Evolutionary conservation across 2,329 filamentous ascomycete genomes (phyloP).

Genomic region (Fusarium robinianum): DNA sequence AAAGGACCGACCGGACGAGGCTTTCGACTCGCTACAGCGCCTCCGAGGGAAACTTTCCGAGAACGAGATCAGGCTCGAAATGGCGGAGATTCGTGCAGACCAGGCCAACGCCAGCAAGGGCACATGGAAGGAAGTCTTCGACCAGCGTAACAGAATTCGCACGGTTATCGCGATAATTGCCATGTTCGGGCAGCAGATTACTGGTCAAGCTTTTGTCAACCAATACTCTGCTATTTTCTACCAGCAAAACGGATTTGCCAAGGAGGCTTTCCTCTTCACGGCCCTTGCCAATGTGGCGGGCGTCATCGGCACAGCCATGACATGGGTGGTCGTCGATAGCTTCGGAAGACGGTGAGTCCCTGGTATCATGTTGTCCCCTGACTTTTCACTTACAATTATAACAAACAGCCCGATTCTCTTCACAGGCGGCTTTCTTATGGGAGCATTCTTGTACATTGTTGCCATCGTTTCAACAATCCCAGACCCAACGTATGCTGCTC

Average conservation of each 20-base stretch:
- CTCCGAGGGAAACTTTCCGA: conserved; percentile 39
- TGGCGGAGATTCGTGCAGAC: conserved; percentile 20
- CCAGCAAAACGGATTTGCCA: conserved; percentile 34
- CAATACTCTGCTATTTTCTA: conserved; percentile 41
- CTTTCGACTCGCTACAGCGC: conserved; percentile 39
- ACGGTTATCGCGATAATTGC: conserved; percentile 30
- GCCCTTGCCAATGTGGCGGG: conserved; percentile 25
- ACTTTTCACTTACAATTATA: not conserved
- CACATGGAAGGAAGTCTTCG: conserved; percentile 13
- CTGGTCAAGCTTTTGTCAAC: conserved; percentile 38
- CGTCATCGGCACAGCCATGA: conserved; percentile 21
- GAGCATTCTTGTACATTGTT: conserved; percentile 31
- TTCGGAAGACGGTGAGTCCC: conserved; percentile 33
- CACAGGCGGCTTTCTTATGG: conserved; percentile 32
- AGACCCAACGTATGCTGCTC: not conserved
- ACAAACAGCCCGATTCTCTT: conserved; percentile 17
- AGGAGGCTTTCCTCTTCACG: conserved; percentile 34
- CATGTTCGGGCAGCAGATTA: conserved; percentile 42
- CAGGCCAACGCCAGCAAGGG: conserved; percentile 8
- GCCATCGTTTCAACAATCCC: conserved; percentile 23
- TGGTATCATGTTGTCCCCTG: too few relatives aligned
- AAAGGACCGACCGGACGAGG: conserved; percentile 41
- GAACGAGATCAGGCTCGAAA: conserved; percentile 32
- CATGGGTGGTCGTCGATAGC: conserved; percentile 35
- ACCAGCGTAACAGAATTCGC: not conserved